Base-by-base conservation (phyloP, 352 stramenopile species). In the Globisporangium megalacanthum region DNA sequence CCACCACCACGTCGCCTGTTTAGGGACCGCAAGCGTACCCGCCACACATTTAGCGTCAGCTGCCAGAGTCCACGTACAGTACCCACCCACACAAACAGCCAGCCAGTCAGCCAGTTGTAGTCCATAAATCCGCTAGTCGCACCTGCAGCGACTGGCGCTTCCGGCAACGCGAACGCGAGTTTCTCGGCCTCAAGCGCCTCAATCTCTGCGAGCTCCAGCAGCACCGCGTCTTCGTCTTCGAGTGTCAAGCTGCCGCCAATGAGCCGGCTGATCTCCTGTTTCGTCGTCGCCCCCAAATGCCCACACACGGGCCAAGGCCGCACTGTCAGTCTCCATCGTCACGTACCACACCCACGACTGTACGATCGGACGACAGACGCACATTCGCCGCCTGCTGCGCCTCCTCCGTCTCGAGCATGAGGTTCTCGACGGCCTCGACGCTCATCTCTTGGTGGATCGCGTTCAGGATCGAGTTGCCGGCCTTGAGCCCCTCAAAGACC, bases 361-460 rank as follows among this genome's bases (percentile, higher is more conserved):
- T 29, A 29, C 25, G 25, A 29, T 29, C 4, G 25, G 25, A 29
- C 36, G 8, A 37, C 8, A 58, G 25, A 54, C 78, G 66, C 74
- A 94, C 84, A 54, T 86, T 82, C 33, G 81, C 82, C 10, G 72
- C 85, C n/a, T 79, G 72, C 33, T 88, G 78, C 6, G 85, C 87
- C 71, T 96, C 88, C 62, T 89, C 77, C 10, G 83, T 94, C 68
- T 96, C 88, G 7, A 92, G 66, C 86, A 96, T 94, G 25, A 95
- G 62, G 49, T 95, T 85, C 54, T 94, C 82, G 2, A 96, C 83
- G 31, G 86, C 82, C 42, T 96, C 88, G 25, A 94, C 75, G 1
- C 73, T 90, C 79, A 96, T 94, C 60, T 95, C 83, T 75, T 94
- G 85, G 66, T 96, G 86, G 39, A 96, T 91, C 20, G 83, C 80